Base-by-base conservation (phyloP, 2,329 filamentous ascomycete genomes). In the Coleophoma crateriformis region DNA sequence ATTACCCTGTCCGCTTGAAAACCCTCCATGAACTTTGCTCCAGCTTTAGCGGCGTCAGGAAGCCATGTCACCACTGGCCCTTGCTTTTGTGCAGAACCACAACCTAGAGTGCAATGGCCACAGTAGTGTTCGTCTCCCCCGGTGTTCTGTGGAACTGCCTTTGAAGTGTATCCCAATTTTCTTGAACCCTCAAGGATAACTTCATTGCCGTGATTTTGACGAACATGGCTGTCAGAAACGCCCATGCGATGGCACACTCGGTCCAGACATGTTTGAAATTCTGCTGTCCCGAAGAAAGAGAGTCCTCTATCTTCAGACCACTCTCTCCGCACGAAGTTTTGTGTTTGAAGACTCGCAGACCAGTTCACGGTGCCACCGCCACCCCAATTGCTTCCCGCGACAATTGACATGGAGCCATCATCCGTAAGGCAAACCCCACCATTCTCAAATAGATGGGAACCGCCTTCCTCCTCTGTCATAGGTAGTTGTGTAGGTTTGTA, bases 361-460 rank as follows among this genome's bases (percentile, higher is more conserved):
- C 90, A 96, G 67, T 96, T 96, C 59, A 96, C 69, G 0, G 88
- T 90, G 6, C 90, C 90, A 49, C 91, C 91, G 39, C 91, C 91
- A 32, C 91, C 91, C 81, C 87, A 95, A 33, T 80, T 80, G 49
- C 81, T 79, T 2, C 88, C 91, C 0, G 86, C 80, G 3, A 88
- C 65, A 12, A 92, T 67, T 14, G 71, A 77, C 33, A 85, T 71
- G 6, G 78, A 76, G 11, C 72, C 71, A 60, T 87, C 78, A 52
- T 85, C 73, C 53, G 74, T 72, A 57, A 75, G 60, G 5, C 77
- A 59, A 15, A 80, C 66, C 7, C 86, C 87, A 19, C 78, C 78
- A 53, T 81, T 82, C 58, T 90, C 87, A 59, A 81, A 94, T 27
- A 96, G 72, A 59, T 87, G 80, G 7, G 74, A 67, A 41, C 72